Evolutionary conservation across 805 yeast genomes (phyloP).

Genomic region (Ogataea minuta): DNA sequence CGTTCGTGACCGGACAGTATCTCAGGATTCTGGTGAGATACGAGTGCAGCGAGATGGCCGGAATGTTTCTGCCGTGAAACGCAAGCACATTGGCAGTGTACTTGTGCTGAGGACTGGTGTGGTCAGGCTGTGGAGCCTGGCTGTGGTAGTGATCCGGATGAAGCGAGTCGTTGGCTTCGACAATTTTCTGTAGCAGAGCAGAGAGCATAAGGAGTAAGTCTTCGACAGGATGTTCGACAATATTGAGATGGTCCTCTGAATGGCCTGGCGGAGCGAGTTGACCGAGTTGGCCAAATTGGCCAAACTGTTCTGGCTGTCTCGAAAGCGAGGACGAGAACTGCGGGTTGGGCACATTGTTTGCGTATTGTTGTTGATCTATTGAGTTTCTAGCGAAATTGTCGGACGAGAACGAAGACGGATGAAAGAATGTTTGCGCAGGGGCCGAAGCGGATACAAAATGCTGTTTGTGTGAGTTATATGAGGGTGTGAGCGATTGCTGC

Average conservation of each 20-base stretch:
- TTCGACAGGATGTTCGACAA: conserved; percentile 78
- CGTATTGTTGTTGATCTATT: conserved; percentile 11
- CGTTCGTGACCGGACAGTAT: conserved; percentile 98
- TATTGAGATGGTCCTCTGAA: conserved; percentile 55
- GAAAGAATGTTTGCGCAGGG: conserved; percentile 24
- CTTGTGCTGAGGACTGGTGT: conserved; percentile 36
- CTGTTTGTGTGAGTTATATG: conserved; percentile 11
- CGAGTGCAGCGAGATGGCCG: conserved; percentile 90
- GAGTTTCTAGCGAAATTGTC: conserved; percentile 9
- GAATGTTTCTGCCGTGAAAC: conserved; percentile 93
- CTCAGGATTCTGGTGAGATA: conserved; percentile 87
- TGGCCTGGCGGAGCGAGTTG: conserved; percentile 3
- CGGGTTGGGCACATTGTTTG: conserved; percentile 9
- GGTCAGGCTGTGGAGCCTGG: conserved; percentile 22
- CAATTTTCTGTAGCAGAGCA: conserved; percentile 78
- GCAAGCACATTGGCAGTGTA: conserved; percentile 74
- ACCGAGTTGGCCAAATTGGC: neutral
- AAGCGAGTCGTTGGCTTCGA: conserved; percentile 83
- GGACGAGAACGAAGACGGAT: conserved; percentile 18
- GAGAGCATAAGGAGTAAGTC: conserved; percentile 83
- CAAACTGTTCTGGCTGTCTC: conserved; percentile 6
- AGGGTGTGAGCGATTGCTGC: conserved; percentile 26
- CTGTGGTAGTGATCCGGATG: conserved; percentile 65
- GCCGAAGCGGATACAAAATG: conserved; percentile 31
- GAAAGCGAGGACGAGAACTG: conserved; percentile 7